Evolutionary conservation across 2,329 filamentous ascomycete genomes (phyloP).

Genomic region (Nigrospora oryzae): DNA sequence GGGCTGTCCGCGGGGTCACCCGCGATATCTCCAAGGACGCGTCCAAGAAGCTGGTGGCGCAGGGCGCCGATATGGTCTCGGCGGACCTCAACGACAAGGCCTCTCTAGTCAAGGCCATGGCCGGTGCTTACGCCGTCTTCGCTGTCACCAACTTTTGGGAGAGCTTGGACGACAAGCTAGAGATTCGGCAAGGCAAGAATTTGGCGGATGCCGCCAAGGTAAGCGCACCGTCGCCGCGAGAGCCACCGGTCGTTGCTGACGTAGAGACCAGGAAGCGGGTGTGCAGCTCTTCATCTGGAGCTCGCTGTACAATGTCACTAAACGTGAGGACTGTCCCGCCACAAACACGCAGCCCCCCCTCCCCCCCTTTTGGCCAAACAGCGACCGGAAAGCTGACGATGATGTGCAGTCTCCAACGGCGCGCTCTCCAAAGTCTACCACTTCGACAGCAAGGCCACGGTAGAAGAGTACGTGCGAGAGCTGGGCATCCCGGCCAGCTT

Average conservation of each 20-base stretch:
- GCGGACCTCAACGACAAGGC: conserved; percentile 40
- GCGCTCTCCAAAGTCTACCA: conserved; percentile 32
- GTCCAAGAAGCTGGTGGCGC: conserved; percentile 31
- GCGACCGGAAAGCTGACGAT: background rate
- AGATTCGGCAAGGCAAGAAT: conserved; percentile 36
- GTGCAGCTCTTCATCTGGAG: conserved; percentile 36
- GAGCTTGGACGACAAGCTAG: conserved; percentile 26
- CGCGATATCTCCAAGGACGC: conserved; percentile 34
- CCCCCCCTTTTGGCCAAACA: background rate
- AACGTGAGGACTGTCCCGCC: conserved; percentile 19
- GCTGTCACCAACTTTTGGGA: conserved; percentile 45
- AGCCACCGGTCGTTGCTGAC: background rate
- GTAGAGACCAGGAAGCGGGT: conserved; percentile 21
- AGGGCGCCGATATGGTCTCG: conserved; percentile 41
- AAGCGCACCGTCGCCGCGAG: conserved; percentile 1
- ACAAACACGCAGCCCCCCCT: no score
- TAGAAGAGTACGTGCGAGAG: conserved; percentile 43
- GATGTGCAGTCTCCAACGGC: conserved; percentile 26
- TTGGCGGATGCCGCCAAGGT: conserved; percentile 37
- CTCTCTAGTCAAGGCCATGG: conserved; percentile 33
- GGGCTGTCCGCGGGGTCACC: conserved; percentile 46
- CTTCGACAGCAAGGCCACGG: conserved; percentile 49
- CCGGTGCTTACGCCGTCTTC: conserved; percentile 39
- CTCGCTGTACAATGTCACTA: conserved; percentile 28
- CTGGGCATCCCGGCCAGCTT: conserved; percentile 39